Conservation (phyloP, 1,284 basidiomycete genomes). For the Microbotryomycetes sp. region DNA sequence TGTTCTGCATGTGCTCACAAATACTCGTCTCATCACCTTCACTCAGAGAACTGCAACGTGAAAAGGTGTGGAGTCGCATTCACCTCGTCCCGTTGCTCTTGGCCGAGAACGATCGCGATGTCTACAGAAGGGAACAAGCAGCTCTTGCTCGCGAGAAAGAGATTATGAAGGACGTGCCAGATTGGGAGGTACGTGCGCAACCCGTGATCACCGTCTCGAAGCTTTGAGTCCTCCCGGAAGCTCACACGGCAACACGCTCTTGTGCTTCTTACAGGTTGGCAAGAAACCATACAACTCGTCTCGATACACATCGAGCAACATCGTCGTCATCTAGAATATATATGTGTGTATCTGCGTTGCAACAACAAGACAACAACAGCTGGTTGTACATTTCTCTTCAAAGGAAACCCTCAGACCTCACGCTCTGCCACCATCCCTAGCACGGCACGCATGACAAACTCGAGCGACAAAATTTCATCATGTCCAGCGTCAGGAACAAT, state of each 20-base stretch:
- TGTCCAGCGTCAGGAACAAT: slow-evolving; percentile 14
- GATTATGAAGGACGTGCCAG: slow-evolving; percentile 92
- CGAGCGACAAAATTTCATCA: slow-evolving; percentile 14
- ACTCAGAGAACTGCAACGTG: slow-evolving; percentile 83
- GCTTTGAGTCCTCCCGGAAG: too few relatives aligned
- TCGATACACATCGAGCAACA: slow-evolving; percentile 60
- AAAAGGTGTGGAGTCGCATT: slow-evolving; percentile 93
- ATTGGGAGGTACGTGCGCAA: slow-evolving; percentile 93
- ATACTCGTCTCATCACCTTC: neutral
- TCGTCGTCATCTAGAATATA: slow-evolving; percentile 48
- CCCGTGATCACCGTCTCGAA: neutral
- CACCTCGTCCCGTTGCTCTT: slow-evolving; percentile 73
- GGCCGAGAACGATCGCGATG: slow-evolving; percentile 31
- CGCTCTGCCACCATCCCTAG: neutral
- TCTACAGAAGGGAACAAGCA: slow-evolving; percentile 73
- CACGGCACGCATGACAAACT: neutral
- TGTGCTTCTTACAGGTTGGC: slow-evolving; percentile 62
- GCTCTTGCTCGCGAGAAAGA: slow-evolving; percentile 71
- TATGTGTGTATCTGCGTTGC: too few relatives aligned
- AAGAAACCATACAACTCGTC: slow-evolving; percentile 81
- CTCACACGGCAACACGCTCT: too few relatives aligned
- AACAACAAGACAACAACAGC: too few relatives aligned
- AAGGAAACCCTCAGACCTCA: too few relatives aligned
- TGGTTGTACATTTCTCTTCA: too few relatives aligned
- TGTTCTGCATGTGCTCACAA: neutral